Conservation (phyloP, 2,329 filamentous ascomycete genomes). For the Phaeomoniella chlamydospora region DNA sequence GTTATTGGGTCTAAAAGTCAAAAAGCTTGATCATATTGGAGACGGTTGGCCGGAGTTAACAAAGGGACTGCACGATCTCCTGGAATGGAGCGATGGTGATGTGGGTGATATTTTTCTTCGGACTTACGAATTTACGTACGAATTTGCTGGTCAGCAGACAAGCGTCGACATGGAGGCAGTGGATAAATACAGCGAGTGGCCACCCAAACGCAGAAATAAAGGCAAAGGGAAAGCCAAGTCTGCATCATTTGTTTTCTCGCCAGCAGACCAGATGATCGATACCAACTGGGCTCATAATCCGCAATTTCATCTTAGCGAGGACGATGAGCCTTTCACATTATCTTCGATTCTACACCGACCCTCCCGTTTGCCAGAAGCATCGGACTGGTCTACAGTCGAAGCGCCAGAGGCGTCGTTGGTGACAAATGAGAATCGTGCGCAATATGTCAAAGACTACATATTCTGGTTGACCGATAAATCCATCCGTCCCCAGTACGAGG, state of each 20-base stretch:
- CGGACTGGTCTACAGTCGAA: too few relatives aligned
- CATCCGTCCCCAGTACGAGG: conserved; percentile 59
- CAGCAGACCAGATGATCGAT: conserved; percentile 1
- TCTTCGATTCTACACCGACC: conserved; percentile 3
- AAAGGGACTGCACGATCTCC: conserved; percentile 55
- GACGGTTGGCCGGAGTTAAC: conserved; percentile 80
- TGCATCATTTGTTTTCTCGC: conserved; percentile 8
- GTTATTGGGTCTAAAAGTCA: conserved; percentile 55
- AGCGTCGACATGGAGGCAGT: conserved; percentile 40
- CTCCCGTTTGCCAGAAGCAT: conserved; percentile 9
- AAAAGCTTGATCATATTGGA: conserved; percentile 58
- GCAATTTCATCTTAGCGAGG: too few relatives aligned
- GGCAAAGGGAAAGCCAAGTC: conserved; percentile 11
- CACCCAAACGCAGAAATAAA: conserved; percentile 8
- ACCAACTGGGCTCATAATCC: not conserved
- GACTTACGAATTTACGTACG: conserved; percentile 73
- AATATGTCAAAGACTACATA: conserved; percentile 75
- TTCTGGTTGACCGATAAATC: conserved; percentile 68
- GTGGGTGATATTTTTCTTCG: conserved; percentile 71
- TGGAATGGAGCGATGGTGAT: conserved; percentile 67
- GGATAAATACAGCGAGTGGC: conserved; percentile 20
- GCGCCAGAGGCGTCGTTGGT: conserved; percentile 52
- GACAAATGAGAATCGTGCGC: conserved; percentile 61
- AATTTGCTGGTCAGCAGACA: conserved; percentile 37
- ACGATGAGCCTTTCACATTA: not conserved